A percentile compares a stretch with the other conserved stretches of the same genome.
Conservation (phyloP, 352 stramenopile species). For the Globisporangium middletonii region DNA sequence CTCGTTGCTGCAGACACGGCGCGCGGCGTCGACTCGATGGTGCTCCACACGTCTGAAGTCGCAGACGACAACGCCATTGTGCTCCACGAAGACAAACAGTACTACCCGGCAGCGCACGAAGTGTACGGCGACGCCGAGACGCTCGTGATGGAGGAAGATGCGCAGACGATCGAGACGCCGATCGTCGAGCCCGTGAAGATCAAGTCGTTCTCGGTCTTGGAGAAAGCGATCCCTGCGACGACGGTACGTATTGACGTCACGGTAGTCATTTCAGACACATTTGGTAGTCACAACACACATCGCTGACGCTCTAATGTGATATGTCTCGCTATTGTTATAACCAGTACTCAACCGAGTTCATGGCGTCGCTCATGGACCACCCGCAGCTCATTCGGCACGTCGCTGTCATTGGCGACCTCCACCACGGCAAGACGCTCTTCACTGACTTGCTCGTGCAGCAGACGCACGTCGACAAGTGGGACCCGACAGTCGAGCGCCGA, state of each 20-base stretch:
- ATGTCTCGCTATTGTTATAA: background rate
- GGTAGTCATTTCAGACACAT: background rate
- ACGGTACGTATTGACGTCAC: constrained; percentile 20
- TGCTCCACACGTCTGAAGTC: constrained; percentile 33
- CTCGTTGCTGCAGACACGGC: constrained; percentile 9
- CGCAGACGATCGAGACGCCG: constrained; percentile 97
- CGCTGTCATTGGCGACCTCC: constrained; percentile 95
- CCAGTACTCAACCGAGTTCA: constrained; percentile 86
- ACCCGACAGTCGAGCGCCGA: constrained; percentile 68
- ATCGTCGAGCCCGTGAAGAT: constrained; percentile 95
- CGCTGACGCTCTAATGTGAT: too few relatives aligned
- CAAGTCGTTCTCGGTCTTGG: constrained; percentile 91
- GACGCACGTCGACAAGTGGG: constrained; percentile 84
- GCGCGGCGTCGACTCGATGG: constrained; percentile 38
- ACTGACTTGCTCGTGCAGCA: constrained; percentile 89
- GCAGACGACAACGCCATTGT: constrained; percentile 93
- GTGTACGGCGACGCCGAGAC: constrained; percentile 96
- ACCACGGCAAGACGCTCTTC: constrained; percentile 95
- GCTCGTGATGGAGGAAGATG: constrained; percentile 98
- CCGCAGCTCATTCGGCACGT: constrained; percentile 91
- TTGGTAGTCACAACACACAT: background rate
- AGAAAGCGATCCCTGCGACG: constrained; percentile 75
- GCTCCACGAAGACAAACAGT: constrained; percentile 99
- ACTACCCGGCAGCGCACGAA: constrained; percentile 97
- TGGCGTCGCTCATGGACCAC: constrained; percentile 87